Evolutionary conservation across 371 early-diverging fungal species (phyloP), one percentile per base, ranked within the genome.

Genomic region (Batkoa obscura): DNA sequence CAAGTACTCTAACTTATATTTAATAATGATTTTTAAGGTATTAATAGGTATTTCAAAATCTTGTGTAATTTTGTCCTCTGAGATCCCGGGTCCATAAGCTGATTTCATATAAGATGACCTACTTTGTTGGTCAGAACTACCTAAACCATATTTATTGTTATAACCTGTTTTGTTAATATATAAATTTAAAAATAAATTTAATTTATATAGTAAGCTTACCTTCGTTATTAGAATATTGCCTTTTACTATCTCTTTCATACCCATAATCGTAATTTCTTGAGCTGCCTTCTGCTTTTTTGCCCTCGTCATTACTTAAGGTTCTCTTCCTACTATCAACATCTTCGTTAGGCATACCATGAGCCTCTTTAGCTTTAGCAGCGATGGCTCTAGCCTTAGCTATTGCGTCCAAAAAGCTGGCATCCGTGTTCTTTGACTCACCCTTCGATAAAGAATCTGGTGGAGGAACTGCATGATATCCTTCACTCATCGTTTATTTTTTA

Each of bases 11-110:
- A 90, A 90, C 15, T 79, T 78, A 41, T 81, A 72, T 6, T 91
- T 91, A 64, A 91, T 93, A 43, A 93, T 74, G 45, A 88, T 61
- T 2, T 91, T 91, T 12, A 88, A 86, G 63, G 81, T 73, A 43
- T 68, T 72, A 51, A 73, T 72, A 3, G 84, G 83, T 0, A 86
- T 80, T 32, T 57, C 62, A 46, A 79, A 73, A 55, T 80, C 68
- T 45, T 68, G 56, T 58, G 67, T 62, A 54, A 68, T 56, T 50
- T 61, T 60, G 50, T 64, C 59, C 33, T 43, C 36, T 4, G 43
- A 48, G 23, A 50, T 55, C 1, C 43, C 43, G 12, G 57, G 53
- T 23, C 66, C 62, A 57, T 71, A 64, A 37, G 66, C 61, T n/a
- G 68, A 64, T 8, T 47, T 57, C 59, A 45, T 62, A 59, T 5